Base-by-base conservation (phyloP, 1,139 yeast species). In the Debaryomycetaceae sp. region DNA sequence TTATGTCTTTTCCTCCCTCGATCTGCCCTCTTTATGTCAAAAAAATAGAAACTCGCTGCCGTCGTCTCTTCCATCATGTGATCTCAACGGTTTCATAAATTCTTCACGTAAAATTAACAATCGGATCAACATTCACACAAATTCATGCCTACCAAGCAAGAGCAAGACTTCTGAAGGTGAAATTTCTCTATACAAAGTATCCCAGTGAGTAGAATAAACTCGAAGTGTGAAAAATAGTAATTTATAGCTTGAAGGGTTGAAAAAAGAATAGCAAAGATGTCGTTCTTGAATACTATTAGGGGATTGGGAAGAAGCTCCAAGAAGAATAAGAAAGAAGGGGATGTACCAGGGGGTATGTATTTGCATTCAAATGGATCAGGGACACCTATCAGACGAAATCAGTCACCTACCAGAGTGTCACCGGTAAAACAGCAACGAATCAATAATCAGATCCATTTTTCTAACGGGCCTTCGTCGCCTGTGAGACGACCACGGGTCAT, bases 291-390 rank as follows among this genome's bases (percentile, higher is more conserved):
- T 49, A 65, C 73, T 41, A 67, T 64, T 37, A 70, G 86, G 56
- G 87, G 87, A 18, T 74, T 82, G 45, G 86, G 87, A 29, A 69
- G 88, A 53, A 72, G 78, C 44, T 75, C 83, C 29, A 80, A 80
- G 50, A 81, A 81, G 60, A 63, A 61, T 43, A 70, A 68, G 49
- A 70, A 71, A 48, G 67, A 75, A 46, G 45, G 70, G 49, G 71
- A 73, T 35, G 41, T 57, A 9, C 58, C 71, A 34, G 38, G 38
- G 9, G 31, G 24, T 17, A 46, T 70, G 32, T 71, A 67, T 44
- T 54, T 61, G 13, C 69, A 65, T 44, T 50, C 67, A 3, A 61
- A 57, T 41, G 50, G 53, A 17, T 59, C 73, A n/a, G 58, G 65
- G 37, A 60, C 65, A 35, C 66, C 72, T 16, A 47, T 64, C 41